Evolutionary conservation across 2,329 filamentous ascomycete genomes (phyloP).

Genomic region (Curvularia hawaiiensis): DNA sequence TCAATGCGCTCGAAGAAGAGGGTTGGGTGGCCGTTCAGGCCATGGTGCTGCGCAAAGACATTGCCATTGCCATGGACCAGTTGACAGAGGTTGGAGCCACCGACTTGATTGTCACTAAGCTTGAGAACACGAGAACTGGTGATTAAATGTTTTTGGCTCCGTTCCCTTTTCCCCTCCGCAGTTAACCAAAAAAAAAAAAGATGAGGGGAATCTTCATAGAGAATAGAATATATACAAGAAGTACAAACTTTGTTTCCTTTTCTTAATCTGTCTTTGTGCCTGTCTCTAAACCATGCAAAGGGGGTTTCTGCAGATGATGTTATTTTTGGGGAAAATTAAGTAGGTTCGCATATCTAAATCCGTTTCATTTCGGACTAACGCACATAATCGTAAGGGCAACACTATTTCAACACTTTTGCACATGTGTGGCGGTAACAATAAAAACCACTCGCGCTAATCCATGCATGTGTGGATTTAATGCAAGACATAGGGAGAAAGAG

Average conservation of each 20-base stretch:
- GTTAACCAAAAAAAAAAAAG: too few relatives aligned
- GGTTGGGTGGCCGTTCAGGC: conserved; percentile 93
- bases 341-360: too few relatives aligned
- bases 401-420: too few relatives aligned
- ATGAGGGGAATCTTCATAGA: background rate
- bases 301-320: too few relatives aligned
- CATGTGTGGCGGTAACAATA: background rate
- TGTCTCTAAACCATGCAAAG: background rate
- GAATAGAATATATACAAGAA: background rate
- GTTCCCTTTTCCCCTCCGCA: background rate
- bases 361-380: too few relatives aligned
- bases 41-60: conserved; percentile 89
- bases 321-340: too few relatives aligned
- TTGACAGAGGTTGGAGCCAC: conserved; percentile 75
- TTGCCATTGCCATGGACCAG: conserved; percentile 87
- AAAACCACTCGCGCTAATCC: background rate
- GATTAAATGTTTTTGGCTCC: conserved; percentile 11
- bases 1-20: conserved; percentile 85
- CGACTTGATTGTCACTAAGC: conserved; percentile 84
- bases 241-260: background rate
- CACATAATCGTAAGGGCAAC: too few relatives aligned
- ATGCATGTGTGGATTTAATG: background rate
- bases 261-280: background rate
- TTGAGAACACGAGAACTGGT: conserved; percentile 70
- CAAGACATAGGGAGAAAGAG: background rate